Evolutionary conservation across 192 early-diverging fungal species (phyloP).

Genomic region (Anaeromyces robustus): DNA sequence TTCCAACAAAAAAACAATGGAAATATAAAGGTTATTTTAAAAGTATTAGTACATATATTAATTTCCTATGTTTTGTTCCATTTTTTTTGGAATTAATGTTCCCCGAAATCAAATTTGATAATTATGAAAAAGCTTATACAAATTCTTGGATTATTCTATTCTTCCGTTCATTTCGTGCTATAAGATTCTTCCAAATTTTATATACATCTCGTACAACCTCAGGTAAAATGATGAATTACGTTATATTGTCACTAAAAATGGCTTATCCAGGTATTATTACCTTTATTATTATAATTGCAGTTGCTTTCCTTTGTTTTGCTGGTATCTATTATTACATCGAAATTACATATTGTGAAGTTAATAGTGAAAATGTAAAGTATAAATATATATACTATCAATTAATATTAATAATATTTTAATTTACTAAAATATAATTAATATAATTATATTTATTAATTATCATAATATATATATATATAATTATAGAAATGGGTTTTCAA

Average conservation of each 20-base stretch:
- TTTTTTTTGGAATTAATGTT: not conserved
- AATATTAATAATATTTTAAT: no score
- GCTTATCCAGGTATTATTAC: not conserved
- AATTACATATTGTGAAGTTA: not conserved
- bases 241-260: not conserved
- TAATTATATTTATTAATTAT: not conserved
- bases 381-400: no score
- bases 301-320: not conserved
- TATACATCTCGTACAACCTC: not conserved
- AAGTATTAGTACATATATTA: not conserved
- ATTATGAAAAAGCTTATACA: not conserved
- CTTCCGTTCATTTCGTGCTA: not conserved
- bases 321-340: not conserved
- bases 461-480: not conserved
- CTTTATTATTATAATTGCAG: not conserved
- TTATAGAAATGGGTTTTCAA: not conserved
- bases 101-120: not conserved
- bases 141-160: not conserved
- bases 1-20: not conserved
- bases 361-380: not conserved
- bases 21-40: not conserved
- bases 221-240: not conserved
- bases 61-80: not conserved
- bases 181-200: not conserved
- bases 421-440: not conserved